Conservation (phyloP, 306 rosid species). For the Corylus americana region DNA sequence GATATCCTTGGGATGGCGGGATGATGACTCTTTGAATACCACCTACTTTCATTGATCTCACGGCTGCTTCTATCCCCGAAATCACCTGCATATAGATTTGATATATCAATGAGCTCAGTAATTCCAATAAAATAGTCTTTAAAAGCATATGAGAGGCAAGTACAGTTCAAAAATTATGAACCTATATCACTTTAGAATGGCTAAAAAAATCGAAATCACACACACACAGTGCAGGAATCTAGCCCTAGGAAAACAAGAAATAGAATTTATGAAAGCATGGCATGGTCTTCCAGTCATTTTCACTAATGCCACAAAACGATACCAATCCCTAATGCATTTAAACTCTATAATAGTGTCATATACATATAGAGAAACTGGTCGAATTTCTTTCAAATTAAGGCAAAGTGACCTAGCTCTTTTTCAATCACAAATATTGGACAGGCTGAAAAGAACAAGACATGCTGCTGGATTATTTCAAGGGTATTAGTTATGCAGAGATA, state of each 20-base stretch:
- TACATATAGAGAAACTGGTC: background rate
- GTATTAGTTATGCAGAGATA: background rate
- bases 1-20: conserved; percentile 93
- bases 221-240: background rate
- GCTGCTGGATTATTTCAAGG: background rate
- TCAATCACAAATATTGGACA: background rate
- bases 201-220: background rate
- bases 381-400: background rate
- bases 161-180: background rate
- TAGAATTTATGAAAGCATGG: background rate
- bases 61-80: conserved; percentile 75
- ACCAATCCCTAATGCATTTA: background rate
- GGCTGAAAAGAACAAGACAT: background rate
- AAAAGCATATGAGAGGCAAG: background rate
- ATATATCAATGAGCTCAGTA: conserved; percentile 1
- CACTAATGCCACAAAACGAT: background rate
- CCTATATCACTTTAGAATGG: background rate
- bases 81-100: conserved; percentile 58
- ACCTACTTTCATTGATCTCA: conserved; percentile 85
- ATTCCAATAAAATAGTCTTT: background rate
- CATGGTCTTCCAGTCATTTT: background rate
- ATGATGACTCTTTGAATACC: conserved; percentile 76
- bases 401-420: background rate
- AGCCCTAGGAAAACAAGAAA: background rate
- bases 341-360: background rate